phyloP scores from a whole-genome alignment of 2,329 filamentous ascomycete species.

The Blastomyces percursus region DNA sequence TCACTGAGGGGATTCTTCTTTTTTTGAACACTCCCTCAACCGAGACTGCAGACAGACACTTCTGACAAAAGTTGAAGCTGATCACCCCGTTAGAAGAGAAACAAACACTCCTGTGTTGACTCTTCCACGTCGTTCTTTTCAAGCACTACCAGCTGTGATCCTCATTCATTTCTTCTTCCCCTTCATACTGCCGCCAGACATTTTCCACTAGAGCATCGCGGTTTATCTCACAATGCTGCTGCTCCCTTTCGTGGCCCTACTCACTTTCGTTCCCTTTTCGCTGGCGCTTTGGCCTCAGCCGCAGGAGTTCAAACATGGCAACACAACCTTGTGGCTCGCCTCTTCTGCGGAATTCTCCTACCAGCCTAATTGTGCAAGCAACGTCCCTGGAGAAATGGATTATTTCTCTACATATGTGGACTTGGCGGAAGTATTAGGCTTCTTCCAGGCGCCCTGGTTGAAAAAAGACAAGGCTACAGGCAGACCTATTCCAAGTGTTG shows the following conservation, averaged over 20 bases:
- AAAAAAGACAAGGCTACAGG: background rate
- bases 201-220: background rate
- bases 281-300: conserved; percentile 13
- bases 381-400: background rate
- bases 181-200: background rate
- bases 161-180: background rate
- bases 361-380: background rate
- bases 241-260: background rate
- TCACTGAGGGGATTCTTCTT: background rate
- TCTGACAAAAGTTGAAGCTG: background rate
- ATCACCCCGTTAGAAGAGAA: background rate
- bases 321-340: conserved; percentile 12
- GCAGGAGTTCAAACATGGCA: conserved; percentile 10
- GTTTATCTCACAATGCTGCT: conserved; percentile 2
- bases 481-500: conserved; percentile 11
- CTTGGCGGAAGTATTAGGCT: background rate
- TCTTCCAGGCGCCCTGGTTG: conserved; percentile 2
- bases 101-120: background rate
- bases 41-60: background rate
- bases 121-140: background rate
- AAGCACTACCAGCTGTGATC: background rate
- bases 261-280: background rate
- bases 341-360: conserved; percentile 11
- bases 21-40: background rate
- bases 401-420: conserved; percentile 4